Conservation (phyloP, 2,329 filamentous ascomycete species). For the Zymoseptoria ardabiliae region DNA sequence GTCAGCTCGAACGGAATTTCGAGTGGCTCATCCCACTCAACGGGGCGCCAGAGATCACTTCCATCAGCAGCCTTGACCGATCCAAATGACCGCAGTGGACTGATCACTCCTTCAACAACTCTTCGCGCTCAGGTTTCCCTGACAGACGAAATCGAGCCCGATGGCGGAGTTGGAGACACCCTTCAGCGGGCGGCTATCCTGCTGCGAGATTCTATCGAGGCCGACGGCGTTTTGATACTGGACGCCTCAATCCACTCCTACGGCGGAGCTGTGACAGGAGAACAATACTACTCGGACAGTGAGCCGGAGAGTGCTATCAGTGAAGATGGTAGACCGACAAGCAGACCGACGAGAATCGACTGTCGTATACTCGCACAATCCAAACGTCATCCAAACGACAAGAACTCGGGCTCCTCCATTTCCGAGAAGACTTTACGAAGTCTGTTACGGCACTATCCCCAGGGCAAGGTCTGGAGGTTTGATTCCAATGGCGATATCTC, state of each 20-base stretch:
- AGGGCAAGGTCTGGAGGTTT: slow-evolving; percentile 24
- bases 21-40: background rate
- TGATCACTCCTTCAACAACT: background rate
- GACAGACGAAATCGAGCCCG: slow-evolving; percentile 3
- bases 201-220: slow-evolving; percentile 39
- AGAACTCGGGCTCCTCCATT: background rate
- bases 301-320: background rate
- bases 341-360: background rate
- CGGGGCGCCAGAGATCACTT: background rate
- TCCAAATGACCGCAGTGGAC: background rate
- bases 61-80: background rate
- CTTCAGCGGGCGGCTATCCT: slow-evolving; percentile 43
- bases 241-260: slow-evolving; percentile 24
- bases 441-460: slow-evolving; percentile 16
- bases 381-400: background rate
- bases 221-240: slow-evolving; percentile 41
- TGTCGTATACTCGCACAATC: slow-evolving; percentile 10
- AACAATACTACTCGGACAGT: background rate
- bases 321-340: background rate
- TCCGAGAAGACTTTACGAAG: slow-evolving; percentile 17
- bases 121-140: slow-evolving; percentile 4
- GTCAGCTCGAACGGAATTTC: background rate
- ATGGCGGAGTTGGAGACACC: slow-evolving; percentile 17
- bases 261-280: slow-evolving; percentile 6
- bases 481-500: slow-evolving; percentile 10